These are phyloP conservation scores for Zygoascus meyerae DNA, from an alignment of 1,139 yeast genomes.

Conservation along the genomic window DNA sequence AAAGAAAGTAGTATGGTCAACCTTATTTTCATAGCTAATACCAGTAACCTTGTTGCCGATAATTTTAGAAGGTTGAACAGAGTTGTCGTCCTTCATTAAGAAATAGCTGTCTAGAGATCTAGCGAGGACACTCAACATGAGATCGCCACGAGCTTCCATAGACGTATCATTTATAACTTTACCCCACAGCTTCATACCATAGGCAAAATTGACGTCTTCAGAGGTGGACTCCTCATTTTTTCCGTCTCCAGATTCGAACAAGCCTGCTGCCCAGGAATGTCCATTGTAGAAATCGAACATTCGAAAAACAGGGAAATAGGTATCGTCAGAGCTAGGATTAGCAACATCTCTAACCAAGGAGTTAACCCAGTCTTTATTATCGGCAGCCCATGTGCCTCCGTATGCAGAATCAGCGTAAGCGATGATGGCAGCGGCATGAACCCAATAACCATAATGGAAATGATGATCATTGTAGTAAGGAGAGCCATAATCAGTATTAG, in stretches of 20 bases:
- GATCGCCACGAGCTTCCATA: conserved; percentile 74
- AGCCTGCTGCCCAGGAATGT: conserved; percentile 82
- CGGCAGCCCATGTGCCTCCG: conserved; percentile 63
- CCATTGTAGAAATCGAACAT: conserved; percentile 78
- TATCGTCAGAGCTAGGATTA: conserved; percentile 57
- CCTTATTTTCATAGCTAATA: conserved; percentile 65
- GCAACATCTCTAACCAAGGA: conserved; percentile 68
- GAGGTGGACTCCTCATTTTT: conserved; percentile 76
- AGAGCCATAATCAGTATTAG: conserved; percentile 59
- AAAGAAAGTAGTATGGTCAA: conserved; percentile 81
- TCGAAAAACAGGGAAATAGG: conserved; percentile 68
- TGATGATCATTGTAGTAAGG: conserved; percentile 75
- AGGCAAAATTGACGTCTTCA: conserved; percentile 75
- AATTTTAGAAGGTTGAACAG: conserved; percentile 53
- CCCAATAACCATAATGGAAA: conserved; percentile 73
- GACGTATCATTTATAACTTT: conserved; percentile 57
- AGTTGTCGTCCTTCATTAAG: conserved; percentile 51
- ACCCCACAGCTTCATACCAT: conserved; percentile 83
- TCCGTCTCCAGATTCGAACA: conserved; percentile 66
- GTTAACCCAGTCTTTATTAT: conserved; percentile 62
- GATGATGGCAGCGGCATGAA: conserved; percentile 73
- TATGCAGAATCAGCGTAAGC: conserved; percentile 55
- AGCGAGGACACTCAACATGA: conserved; percentile 62
- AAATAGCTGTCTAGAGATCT: conserved; percentile 61
- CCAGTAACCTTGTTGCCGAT: conserved; percentile 56